Percentiles rank a stretch among this genome's conserved stretches.
These are phyloP conservation scores for Panaeolus cyanescens DNA, from an alignment of 768 basidiomycete species.

Conservation along the genomic window DNA sequence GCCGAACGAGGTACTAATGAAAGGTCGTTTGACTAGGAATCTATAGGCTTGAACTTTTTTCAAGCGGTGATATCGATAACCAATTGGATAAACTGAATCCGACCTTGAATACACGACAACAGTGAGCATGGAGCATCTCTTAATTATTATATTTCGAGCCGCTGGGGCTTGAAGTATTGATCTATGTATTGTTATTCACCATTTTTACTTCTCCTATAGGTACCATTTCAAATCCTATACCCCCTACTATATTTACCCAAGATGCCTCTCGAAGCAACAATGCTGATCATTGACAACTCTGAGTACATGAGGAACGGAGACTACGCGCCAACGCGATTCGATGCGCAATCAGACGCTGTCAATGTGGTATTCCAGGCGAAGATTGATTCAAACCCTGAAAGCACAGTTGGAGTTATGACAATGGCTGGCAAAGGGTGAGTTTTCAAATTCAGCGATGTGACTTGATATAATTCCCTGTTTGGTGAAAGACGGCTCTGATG, in stretches of 20 bases:
- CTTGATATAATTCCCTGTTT: not conserved
- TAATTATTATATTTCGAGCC: not conserved
- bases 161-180: not conserved
- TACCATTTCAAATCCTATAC: not conserved
- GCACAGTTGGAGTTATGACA: constrained; percentile 96
- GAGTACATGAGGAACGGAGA: constrained; percentile 97
- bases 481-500: not conserved
- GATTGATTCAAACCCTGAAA: constrained; percentile 95
- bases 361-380: constrained; percentile 90
- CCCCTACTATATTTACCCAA: constrained; percentile 26
- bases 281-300: constrained; percentile 97
- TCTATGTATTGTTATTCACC: not conserved
- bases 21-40: not conserved
- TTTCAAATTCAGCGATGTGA: not conserved
- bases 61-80: not conserved
- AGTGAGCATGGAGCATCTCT: not conserved
- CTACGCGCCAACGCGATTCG: constrained; percentile 83
- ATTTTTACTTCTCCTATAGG: not conserved
- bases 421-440: constrained; percentile 95
- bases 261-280: constrained; percentile 97
- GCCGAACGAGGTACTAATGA: not conserved
- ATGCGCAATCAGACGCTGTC: constrained; percentile 91
- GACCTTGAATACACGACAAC: not conserved
- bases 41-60: not conserved
- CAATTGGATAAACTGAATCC: not conserved